A percentile compares a stretch with the other conserved stretches of the same genome.
Conservation (phyloP, 2,329 filamentous ascomycete genomes). For the Byssothecium circinans region DNA sequence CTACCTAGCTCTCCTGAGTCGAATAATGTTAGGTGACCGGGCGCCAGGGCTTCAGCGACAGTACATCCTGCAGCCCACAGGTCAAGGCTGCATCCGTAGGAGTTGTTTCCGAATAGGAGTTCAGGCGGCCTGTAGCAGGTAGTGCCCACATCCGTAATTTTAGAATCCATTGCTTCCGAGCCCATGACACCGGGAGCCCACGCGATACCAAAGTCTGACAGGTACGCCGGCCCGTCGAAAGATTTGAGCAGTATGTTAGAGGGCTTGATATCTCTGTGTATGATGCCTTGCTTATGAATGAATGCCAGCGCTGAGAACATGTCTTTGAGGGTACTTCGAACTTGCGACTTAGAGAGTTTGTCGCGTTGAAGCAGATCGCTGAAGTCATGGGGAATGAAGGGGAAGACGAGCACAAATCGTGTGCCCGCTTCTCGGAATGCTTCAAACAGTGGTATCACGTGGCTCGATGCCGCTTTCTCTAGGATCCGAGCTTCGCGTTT, state of each 20-base stretch:
- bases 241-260: constrained; percentile 79
- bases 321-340: constrained; percentile 60
- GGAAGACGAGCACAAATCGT: constrained; percentile 78
- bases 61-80: constrained; percentile 89
- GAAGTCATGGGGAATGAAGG: constrained; percentile 76
- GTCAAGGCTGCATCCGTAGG: constrained; percentile 74
- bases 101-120: constrained; percentile 78
- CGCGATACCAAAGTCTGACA: constrained; percentile 91
- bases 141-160: constrained; percentile 92
- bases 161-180: constrained; percentile 66
- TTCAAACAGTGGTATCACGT: constrained; percentile 69
- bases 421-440: constrained; percentile 71
- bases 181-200: constrained; percentile 66
- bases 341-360: constrained; percentile 45
- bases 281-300: constrained; percentile 74
- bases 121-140: constrained; percentile 90
- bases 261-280: constrained; percentile 94
- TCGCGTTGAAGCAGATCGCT: constrained; percentile 62
- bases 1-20: constrained; percentile 88
- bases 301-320: constrained; percentile 70
- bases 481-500: constrained; percentile 78
- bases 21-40: constrained; percentile 67
- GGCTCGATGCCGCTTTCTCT: constrained; percentile 56
- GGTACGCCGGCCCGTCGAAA: constrained; percentile 68
- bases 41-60: constrained; percentile 71